A percentile compares a stretch with the other conserved stretches of the same genome.
These are phyloP conservation scores for Talaromyces atroroseus DNA, from an alignment of 2,329 filamentous ascomycete genomes.

Conservation along the genomic window DNA sequence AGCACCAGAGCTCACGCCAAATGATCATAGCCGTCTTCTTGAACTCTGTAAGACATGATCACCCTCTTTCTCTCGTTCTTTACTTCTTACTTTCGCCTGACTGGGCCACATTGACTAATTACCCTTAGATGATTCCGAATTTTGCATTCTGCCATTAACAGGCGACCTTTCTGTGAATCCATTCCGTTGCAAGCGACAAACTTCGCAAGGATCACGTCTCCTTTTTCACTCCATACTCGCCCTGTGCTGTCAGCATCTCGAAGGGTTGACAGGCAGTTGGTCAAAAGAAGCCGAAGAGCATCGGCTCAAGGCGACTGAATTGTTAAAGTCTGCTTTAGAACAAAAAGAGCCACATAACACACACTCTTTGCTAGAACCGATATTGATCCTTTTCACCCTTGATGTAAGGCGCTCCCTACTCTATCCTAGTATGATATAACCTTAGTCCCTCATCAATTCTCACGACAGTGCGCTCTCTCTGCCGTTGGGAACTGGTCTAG, in stretches of 20 bases:
- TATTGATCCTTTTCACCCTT: conserved; percentile 29
- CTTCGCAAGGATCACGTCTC: conserved; percentile 22
- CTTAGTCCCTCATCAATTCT: not conserved
- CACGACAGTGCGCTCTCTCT: conserved; percentile 27
- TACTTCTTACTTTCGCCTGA: not conserved
- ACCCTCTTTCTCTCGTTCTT: no score
- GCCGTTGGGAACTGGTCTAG: conserved; percentile 27
- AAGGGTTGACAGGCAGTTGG: conserved; percentile 18
- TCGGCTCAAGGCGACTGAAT: conserved; percentile 20
- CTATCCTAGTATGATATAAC: not conserved
- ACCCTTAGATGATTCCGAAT: conserved; percentile 29
- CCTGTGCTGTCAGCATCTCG: conserved; percentile 28
- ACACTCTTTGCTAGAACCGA: conserved; percentile 22
- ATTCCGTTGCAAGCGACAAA: conserved; percentile 24
- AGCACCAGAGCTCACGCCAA: no score
- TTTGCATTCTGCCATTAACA: conserved; percentile 31
- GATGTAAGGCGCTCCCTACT: conserved; percentile 22
- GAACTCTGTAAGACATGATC: not conserved
- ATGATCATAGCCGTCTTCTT: not conserved
- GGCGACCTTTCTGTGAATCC: conserved; percentile 29
- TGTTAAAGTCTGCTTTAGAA: conserved; percentile 19
- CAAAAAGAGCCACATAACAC: not conserved
- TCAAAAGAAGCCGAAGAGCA: not conserved
- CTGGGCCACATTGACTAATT: not conserved
- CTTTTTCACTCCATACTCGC: conserved; percentile 22